phyloP scores from a whole-genome alignment of 257 asterid genomes.

The Nicotiana attenuata region DNA sequence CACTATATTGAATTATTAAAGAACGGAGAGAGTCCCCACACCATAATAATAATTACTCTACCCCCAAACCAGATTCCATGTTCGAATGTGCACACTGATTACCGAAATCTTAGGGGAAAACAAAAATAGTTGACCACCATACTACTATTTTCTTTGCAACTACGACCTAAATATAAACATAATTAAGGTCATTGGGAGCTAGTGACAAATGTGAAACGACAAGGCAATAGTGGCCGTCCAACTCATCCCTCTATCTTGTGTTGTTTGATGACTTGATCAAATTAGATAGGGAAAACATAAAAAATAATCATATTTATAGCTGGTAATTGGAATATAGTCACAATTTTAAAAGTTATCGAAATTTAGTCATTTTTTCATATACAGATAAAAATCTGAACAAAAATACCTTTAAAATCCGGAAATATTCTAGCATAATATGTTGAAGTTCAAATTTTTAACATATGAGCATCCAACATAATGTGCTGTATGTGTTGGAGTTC shows the following conservation, averaged over 20 bases:
- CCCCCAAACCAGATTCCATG: neutral
- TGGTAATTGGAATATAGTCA: no score
- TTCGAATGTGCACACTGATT: conserved; percentile 1
- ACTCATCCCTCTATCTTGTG: neutral
- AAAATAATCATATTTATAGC: no score
- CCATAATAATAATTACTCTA: neutral
- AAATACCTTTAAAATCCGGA: no score
- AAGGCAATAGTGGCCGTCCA: neutral
- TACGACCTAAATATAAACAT: neutral
- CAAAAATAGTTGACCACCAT: neutral
- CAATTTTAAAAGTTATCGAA: no score
- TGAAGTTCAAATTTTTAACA: no score
- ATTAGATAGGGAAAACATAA: neutral
- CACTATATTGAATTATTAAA: neutral
- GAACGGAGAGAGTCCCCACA: neutral
- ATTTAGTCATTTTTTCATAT: no score
- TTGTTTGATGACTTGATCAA: neutral
- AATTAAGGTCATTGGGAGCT: neutral
- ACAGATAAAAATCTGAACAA: no score
- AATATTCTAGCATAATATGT: no score
- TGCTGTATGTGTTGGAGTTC: no score
- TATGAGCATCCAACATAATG: no score
- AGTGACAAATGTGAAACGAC: neutral
- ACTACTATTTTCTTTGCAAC: neutral
- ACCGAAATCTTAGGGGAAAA: neutral